These are phyloP conservation scores for Didymella pomorum DNA, from an alignment of 2,329 filamentous ascomycete species.

Conservation along the genomic window DNA sequence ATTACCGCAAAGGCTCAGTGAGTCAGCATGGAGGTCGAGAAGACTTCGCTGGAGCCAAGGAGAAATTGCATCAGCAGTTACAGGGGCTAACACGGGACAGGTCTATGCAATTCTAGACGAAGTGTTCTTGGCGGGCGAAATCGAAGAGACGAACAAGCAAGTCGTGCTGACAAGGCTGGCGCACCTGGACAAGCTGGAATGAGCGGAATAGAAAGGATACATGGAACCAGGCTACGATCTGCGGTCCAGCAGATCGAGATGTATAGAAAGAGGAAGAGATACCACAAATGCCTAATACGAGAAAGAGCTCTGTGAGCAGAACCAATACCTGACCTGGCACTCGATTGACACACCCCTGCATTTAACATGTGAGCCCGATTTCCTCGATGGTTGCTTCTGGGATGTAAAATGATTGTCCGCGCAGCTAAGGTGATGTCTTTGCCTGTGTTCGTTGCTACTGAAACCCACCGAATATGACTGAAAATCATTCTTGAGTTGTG, in stretches of 20 bases:
- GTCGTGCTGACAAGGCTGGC: constrained; percentile 93
- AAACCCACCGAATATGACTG: not conserved
- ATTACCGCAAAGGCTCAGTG: not conserved
- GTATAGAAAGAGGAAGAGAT: not conserved
- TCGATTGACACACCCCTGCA: constrained; percentile 21
- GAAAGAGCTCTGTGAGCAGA: not conserved
- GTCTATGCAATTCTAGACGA: constrained; percentile 99
- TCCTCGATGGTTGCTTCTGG: not conserved
- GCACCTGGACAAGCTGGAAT: constrained; percentile 96
- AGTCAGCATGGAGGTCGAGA: not conserved
- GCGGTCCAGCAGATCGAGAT: not conserved
- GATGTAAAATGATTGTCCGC: not conserved
- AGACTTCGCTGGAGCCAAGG: not conserved
- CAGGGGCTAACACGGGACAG: constrained; percentile 48
- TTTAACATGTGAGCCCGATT: constrained; percentile 27
- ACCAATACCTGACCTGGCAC: constrained; percentile 4
- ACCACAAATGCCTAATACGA: not conserved
- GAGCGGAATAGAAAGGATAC: constrained; percentile 1
- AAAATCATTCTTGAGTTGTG: not conserved
- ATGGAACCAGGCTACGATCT: not conserved
- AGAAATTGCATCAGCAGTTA: not conserved
- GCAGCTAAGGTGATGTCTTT: too few species aligned
- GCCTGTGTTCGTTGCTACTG: too few species aligned
- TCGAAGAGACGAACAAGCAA: constrained; percentile 98
- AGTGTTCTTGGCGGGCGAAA: constrained; percentile 96